Evolutionary conservation across 768 basidiomycete genomes (phyloP).

Genomic region (Coprinopsis sp.): DNA sequence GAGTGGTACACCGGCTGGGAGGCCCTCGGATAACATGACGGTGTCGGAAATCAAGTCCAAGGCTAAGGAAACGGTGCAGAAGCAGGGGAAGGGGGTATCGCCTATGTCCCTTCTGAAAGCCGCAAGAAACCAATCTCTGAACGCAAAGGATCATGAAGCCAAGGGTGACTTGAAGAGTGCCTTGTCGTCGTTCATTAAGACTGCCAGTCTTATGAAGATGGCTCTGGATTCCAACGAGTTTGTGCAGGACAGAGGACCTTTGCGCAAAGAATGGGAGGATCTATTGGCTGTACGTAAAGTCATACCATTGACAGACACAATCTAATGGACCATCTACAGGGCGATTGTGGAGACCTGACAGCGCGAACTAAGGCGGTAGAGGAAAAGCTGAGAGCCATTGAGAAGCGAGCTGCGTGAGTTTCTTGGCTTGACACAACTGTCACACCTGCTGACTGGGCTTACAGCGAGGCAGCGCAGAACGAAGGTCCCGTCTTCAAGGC

Average conservation of each 20-base stretch:
- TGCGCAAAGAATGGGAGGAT: constrained; percentile 59
- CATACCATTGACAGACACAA: constrained; percentile 8
- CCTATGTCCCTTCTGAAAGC: constrained; percentile 55
- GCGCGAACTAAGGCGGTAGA: constrained; percentile 36
- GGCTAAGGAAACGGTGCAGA: constrained; percentile 42
- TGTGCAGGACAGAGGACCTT: constrained; percentile 47
- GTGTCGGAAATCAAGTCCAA: constrained; percentile 41
- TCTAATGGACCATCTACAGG: constrained; percentile 17
- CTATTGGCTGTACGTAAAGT: constrained; percentile 55
- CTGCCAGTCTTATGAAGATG: constrained; percentile 54
- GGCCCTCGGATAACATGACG: constrained; percentile 31
- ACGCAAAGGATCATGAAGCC: constrained; percentile 48
- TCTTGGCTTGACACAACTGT: not conserved
- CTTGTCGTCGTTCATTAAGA: constrained; percentile 54
- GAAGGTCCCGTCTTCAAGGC: constrained; percentile 39
- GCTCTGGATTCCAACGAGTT: constrained; percentile 60
- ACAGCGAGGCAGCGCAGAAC: constrained; percentile 14
- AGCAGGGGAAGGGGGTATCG: constrained; percentile 54
- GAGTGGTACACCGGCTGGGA: too few relatives aligned
- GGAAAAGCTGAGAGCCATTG: constrained; percentile 43
- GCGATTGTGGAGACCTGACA: constrained; percentile 36
- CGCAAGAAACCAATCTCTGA: constrained; percentile 53
- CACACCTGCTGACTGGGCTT: constrained; percentile 8
- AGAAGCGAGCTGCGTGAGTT: constrained; percentile 32
- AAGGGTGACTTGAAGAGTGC: constrained; percentile 60